Evolutionary conservation across 208 protist genomes (phyloP), one percentile per base, ranked within the genome.

Genomic region (Lotmaria passim): DNA sequence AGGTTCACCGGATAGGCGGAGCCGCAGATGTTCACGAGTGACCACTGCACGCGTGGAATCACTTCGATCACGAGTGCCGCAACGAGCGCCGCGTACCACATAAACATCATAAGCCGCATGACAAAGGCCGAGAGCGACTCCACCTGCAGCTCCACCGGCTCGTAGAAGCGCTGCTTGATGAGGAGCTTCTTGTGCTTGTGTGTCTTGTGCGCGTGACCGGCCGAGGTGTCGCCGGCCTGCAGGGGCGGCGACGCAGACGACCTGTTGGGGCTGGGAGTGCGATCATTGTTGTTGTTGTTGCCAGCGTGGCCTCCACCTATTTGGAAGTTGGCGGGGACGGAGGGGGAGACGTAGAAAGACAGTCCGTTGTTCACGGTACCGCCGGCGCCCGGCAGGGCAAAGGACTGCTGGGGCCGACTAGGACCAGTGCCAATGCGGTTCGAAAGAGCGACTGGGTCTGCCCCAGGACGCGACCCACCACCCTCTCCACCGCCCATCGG

Each of bases 141-240:
- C 33, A 96, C 81, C 68, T 93, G 87, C 48, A 96, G 79, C 67
- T 96, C 86, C n/a, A 93, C 79, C 1, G 73, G 78, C 36, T 88
- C 85, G 48, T 62, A 67, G 50, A 85, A 75, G 44, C 68, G 69
- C 14, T 62, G 64, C 24, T 58, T 52, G 30, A 72, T 46, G 36
- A 31, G 52, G 26, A 66, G 31, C 23, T 57, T 66, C 15, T 48
- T 47, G 4, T 19, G 31, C 7, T 63, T 48, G 38, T n/a, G 57
- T 2, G 41, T 14, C 10, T 39, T 63, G 57, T 43, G 52, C 30
- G 52, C 36, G 30, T 57, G 23, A 7, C 21, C 55, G 8, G 24
- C n/a, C 19, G 55, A 43, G 36, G 21, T 31, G 38, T 60, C 55
- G 36, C 39, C 38, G 14, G 14, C 36, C 12, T 63, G 57, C 19